A percentile compares a stretch with the other conserved stretches of the same genome.
These are phyloP conservation scores for Entoloma clypeatum DNA, from an alignment of 1,284 basidiomycete genomes.

Conservation along the genomic window DNA sequence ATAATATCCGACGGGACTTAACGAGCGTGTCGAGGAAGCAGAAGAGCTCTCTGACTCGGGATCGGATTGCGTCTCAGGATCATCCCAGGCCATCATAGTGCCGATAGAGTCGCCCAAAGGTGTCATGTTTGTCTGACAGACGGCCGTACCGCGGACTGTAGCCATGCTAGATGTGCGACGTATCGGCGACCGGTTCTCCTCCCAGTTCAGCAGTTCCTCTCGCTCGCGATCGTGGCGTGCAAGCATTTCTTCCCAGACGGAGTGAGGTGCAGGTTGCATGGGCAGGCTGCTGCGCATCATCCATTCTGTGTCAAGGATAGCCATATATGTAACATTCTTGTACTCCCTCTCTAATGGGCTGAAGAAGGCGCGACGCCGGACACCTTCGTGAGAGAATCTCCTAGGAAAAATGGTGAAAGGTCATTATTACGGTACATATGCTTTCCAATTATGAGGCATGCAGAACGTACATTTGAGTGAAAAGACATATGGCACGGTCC, in stretches of 20 bases:
- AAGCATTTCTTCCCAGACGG: slow-evolving; percentile 63
- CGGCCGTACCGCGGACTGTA: slow-evolving; percentile 27
- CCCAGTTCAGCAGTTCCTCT: slow-evolving; percentile 52
- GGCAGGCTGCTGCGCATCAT: slow-evolving; percentile 27
- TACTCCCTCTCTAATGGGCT: slow-evolving; percentile 44
- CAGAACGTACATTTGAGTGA: slow-evolving; percentile 37
- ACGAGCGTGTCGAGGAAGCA: too few relatives aligned
- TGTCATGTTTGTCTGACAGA: slow-evolving; percentile 1
- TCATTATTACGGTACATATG: slow-evolving; percentile 10
- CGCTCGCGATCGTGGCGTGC: slow-evolving; percentile 53
- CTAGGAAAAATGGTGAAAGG: slow-evolving; percentile 23
- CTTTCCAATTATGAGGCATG: neutral
- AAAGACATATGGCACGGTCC: slow-evolving; percentile 38
- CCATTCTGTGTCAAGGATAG: slow-evolving; percentile 63
- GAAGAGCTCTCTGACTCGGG: too few relatives aligned
- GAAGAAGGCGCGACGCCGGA: slow-evolving; percentile 47
- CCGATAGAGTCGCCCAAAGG: neutral
- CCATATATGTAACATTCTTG: slow-evolving; percentile 58
- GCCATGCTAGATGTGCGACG: slow-evolving; percentile 34
- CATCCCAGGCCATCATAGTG: neutral
- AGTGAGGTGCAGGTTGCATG: slow-evolving; percentile 28
- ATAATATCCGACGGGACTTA: too few relatives aligned
- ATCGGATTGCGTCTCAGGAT: neutral
- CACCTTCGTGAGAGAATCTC: slow-evolving; percentile 59
- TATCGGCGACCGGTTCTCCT: slow-evolving; percentile 29